Percentiles rank a stretch among this genome's conserved stretches.
Conservation (phyloP, 2,329 filamentous ascomycete species). For the Clathrospora elynae region DNA sequence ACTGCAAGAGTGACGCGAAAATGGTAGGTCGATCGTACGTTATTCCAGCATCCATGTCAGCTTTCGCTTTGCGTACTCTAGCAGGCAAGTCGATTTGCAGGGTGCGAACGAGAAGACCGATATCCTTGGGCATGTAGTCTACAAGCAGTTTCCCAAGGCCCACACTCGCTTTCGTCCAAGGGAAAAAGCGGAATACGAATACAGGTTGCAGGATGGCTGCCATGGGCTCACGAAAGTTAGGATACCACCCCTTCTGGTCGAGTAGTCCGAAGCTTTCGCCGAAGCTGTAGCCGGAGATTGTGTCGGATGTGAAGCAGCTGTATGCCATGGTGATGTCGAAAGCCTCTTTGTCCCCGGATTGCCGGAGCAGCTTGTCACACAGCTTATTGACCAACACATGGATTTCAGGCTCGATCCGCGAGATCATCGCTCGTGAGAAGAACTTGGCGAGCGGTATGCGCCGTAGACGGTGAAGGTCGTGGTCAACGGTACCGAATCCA, state of each 20-base stretch:
- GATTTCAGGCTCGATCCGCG: slow-evolving; percentile 31
- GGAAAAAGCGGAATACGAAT: slow-evolving; percentile 36
- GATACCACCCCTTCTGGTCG: slow-evolving; percentile 32
- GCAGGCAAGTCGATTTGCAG: slow-evolving; percentile 36
- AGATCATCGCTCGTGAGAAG: slow-evolving; percentile 42
- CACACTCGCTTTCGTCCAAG: slow-evolving; percentile 28
- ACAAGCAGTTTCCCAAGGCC: slow-evolving; percentile 23
- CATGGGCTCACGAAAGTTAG: slow-evolving; percentile 32
- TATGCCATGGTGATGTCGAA: slow-evolving; percentile 37
- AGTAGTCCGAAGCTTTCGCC: slow-evolving; percentile 32
- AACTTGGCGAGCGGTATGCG: slow-evolving; percentile 43
- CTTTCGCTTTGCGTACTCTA: slow-evolving; percentile 28
- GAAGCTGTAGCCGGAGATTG: slow-evolving; percentile 33
- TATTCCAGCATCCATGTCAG: slow-evolving; percentile 30
- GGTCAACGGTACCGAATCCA: slow-evolving; percentile 30
- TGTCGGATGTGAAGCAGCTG: slow-evolving; percentile 34
- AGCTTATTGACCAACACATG: slow-evolving; percentile 27
- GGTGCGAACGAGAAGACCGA: slow-evolving; percentile 26
- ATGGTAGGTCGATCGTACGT: slow-evolving; percentile 32
- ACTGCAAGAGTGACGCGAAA: slow-evolving; percentile 27
- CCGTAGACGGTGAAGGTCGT: slow-evolving; percentile 43
- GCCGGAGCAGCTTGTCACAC: slow-evolving; percentile 31
- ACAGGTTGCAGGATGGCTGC: slow-evolving; percentile 25
- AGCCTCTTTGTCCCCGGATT: slow-evolving; percentile 20
- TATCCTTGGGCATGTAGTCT: slow-evolving; percentile 28